Base-by-base conservation (phyloP, 352 stramenopile species). In the Pythium dissotocum region DNA sequence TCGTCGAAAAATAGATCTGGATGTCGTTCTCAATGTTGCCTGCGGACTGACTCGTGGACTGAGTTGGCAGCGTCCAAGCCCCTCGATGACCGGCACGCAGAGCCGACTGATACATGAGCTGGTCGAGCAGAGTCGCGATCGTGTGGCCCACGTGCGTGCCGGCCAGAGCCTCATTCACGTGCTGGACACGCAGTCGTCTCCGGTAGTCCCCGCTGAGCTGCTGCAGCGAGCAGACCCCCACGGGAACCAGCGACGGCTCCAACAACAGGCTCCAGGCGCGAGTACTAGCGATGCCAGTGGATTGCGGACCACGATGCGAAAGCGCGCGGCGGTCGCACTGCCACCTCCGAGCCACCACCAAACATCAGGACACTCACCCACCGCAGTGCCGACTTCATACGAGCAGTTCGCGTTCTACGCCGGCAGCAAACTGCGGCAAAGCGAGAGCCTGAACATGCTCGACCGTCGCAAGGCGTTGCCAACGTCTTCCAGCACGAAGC, bases 91-190 rank as follows among this genome's bases (percentile, higher is more conserved):
- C 0, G 51, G 38, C n/a, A 32, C 68, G 42, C 79, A 83, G 44
- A 85, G 78, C 67, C 72, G 77, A 46, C 68, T 89, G 24, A 77
- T 89, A 48, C 83, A 80, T 60, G 77, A 80, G 24, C 73, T 91
- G 26, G 70, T 91, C n/a, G 76, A 89, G 55, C 72, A 80, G 63
- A 91, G 83, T 28, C 71, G 71, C 46, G 77, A 88, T 44, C 79
- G 83, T 33, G 76, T 89, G 10, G 68, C 77, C 48, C 79, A 87
- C 55, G 79, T 87, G 52, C 79, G 80, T 2, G 79, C 83, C 0
- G 83, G 83, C 6, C 77, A 79, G 58, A 81, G 73, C 38, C 71
- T 90, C 9, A 38, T 72, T 7, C 62, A 75, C 21, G 77, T 87
- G 21, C 62, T 87, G 51, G 63, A 79, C 53, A n/a, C 57, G 18